Evolutionary conservation across 257 asterid genomes (phyloP), one percentile per base, ranked within the genome.

Genomic region (Solanum tacnaense): DNA sequence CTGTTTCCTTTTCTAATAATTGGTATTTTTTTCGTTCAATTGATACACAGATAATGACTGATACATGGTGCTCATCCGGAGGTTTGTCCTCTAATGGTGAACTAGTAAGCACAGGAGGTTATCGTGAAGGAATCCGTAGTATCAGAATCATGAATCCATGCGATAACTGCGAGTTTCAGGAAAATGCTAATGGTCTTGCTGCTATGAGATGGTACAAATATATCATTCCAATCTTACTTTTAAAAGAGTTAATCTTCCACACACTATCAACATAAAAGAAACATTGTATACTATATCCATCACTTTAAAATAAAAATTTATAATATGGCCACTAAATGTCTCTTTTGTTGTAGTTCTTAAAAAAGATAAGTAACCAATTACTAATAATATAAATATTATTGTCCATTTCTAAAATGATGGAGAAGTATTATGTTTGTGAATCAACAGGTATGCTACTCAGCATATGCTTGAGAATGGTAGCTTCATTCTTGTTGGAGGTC

Each of bases 61-160:
- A 98, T 92, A 98, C 98, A 35, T 97, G 99, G 99, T 97, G 99
- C 91, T 97, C 99, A 36, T 90, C 95, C 6, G 99, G 99, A n/a
- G 94, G 95, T 75, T 90, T 97, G 38, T 84, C 93, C 9, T 49
- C 71, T 29, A 87, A 85, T 5, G 99, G 99, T 9, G 93, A 91
- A 25, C 90, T 97, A 4, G 46, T 97, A 68, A 95, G 93, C 39
- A 94, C 98, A 0, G 99, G 99, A 1, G 99, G 99, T 7, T 92
- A 90, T 15, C 87, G 90, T 60, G 96, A 91, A 18, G 99, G 98
- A 1, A 58, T 86, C 13, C 89, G 87, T 86, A 84, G 94, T n/a
- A 23, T 96, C 6, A 90, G 99, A 86, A 86, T 90, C 3, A 86
- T 92, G 29, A 75, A 90, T 13, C 91, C 90, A 20, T 90, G 96